Percentiles rank a stretch among this genome's conserved stretches.
Conservation (phyloP, 1,284 basidiomycete genomes). For the Rhodotorula sp. region DNA sequence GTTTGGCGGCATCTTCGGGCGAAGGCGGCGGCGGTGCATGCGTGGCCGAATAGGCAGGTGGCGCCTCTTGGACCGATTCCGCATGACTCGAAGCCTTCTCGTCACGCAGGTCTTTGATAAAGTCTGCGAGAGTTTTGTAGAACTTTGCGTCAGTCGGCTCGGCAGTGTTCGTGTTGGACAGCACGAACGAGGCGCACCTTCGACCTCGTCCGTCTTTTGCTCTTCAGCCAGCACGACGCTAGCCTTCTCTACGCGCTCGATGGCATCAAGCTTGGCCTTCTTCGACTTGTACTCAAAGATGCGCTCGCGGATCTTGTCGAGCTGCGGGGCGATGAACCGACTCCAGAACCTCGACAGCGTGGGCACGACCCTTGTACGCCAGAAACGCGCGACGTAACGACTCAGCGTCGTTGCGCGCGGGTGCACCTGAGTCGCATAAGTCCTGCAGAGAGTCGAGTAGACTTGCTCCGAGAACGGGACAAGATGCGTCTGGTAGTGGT, state of each 20-base stretch:
- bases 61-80: background rate
- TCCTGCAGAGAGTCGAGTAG: constrained; percentile 23
- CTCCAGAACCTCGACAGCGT: constrained; percentile 40
- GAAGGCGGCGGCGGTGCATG: constrained; percentile 16
- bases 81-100: background rate
- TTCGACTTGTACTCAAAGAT: constrained; percentile 43
- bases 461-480: constrained; percentile 28
- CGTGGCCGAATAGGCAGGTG: constrained; percentile 18
- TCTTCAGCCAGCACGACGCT: constrained; percentile 30
- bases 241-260: constrained; percentile 33
- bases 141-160: background rate
- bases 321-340: constrained; percentile 43
- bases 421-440: constrained; percentile 39
- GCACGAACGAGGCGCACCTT: constrained; percentile 18
- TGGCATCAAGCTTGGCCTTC: constrained; percentile 30
- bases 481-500: constrained; percentile 31
- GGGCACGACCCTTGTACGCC: constrained; percentile 31
- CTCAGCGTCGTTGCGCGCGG: constrained; percentile 27
- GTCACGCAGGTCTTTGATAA: constrained; percentile 38
- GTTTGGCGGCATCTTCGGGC: constrained; percentile 22
- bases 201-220: constrained; percentile 29
- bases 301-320: constrained; percentile 43
- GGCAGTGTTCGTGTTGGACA: background rate
- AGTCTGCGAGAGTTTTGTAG: constrained; percentile 19
- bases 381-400: constrained; percentile 18